These are phyloP conservation scores for Euphorbia pulcherrima DNA, from an alignment of 345 rosid genomes.

Conservation along the genomic window DNA sequence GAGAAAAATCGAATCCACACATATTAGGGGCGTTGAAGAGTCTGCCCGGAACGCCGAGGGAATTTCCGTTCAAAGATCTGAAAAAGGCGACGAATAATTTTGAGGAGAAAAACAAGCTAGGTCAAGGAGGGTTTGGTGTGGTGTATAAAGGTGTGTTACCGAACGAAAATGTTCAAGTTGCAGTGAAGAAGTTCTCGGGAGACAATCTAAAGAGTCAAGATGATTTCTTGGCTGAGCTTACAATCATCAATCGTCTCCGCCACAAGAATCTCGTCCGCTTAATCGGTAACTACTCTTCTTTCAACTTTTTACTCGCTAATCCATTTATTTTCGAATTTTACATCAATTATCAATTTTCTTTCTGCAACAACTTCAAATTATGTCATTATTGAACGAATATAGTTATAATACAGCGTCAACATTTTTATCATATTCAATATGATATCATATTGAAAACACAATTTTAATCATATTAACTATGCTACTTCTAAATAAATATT, in stretches of 20 bases:
- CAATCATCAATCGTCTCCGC: conserved; percentile 58
- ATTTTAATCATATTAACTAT: too few species aligned
- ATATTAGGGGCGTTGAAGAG: conserved; percentile 45
- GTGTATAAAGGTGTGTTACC: conserved; percentile 47
- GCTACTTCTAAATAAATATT: too few species aligned
- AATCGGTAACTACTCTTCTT: conserved; percentile 31
- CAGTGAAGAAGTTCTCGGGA: conserved; percentile 51
- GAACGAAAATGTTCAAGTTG: conserved; percentile 39
- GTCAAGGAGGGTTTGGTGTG: conserved; percentile 55
- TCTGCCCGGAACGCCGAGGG: conserved; percentile 47
- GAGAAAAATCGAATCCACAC: conserved; percentile 25
- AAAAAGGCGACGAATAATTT: conserved; percentile 59
- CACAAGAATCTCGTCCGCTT: conserved; percentile 55
- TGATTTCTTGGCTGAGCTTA: conserved; percentile 51
- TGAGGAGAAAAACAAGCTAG: conserved; percentile 45
- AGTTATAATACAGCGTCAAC: too few species aligned
- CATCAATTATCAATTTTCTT: too few species aligned
- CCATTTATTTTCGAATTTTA: too few species aligned
- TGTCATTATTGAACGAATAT: too few species aligned
- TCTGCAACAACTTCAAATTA: too few species aligned
- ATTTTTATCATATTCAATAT: too few species aligned
- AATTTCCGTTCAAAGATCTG: conserved; percentile 43
- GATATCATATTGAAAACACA: too few species aligned
- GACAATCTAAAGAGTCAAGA: conserved; percentile 40
- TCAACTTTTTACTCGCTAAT: background rate